These are phyloP conservation scores for Zoysia matrella DNA, from an alignment of 202 grass and related monocot species.

Conservation along the genomic window DNA sequence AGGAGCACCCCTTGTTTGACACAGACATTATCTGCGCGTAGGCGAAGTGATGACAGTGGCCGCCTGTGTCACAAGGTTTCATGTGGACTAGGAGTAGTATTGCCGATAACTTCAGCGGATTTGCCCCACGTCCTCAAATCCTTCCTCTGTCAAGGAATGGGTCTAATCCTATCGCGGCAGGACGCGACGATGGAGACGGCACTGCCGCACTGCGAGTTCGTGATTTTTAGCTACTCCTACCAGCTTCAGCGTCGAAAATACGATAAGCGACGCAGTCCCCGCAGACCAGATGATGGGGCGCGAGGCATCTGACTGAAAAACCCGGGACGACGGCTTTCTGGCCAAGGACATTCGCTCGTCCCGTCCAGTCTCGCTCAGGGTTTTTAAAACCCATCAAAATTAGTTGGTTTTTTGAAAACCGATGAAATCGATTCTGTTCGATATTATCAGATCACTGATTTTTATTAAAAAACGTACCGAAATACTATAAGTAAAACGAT, in stretches of 20 bases:
- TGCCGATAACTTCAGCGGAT: background rate
- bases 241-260: too few relatives aligned
- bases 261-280: too few relatives aligned
- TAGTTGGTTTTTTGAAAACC: too few relatives aligned
- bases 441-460: too few relatives aligned
- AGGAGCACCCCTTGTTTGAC: background rate
- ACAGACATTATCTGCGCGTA: slow-evolving; percentile 19
- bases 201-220: background rate
- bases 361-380: slow-evolving; percentile 17
- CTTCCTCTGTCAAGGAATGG: background rate
- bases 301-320: too few relatives aligned
- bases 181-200: background rate
- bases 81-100: background rate
- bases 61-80: slow-evolving; percentile 14
- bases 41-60: background rate
- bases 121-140: background rate
- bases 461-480: too few relatives aligned
- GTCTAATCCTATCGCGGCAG: background rate
- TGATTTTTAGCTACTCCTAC: background rate
- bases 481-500: too few relatives aligned
- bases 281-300: too few relatives aligned
- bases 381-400: too few relatives aligned
- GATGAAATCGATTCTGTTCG: too few relatives aligned
- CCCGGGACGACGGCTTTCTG: too few relatives aligned
- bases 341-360: too few relatives aligned